Conservation (phyloP, 2,329 filamentous ascomycete species). For the Fusarium brevicatenulatum region DNA sequence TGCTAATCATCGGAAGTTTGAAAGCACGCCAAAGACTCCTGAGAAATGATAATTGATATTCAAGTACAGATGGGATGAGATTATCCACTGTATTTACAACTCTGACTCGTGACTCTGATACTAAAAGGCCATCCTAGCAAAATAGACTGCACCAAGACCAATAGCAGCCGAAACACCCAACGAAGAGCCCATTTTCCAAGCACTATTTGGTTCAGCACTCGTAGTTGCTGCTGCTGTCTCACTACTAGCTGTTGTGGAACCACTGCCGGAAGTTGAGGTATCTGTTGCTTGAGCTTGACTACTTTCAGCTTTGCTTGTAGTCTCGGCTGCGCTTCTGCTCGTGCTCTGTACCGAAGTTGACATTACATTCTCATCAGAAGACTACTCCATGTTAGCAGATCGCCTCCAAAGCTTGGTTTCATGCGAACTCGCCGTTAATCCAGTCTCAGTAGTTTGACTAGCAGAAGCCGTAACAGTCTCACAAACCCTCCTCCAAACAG, state of each 20-base stretch:
- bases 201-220: not conserved
- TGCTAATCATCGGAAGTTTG: not conserved
- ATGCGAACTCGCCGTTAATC: not conserved
- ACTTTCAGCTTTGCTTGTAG: not conserved
- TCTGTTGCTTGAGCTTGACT: not conserved
- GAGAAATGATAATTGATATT: not conserved
- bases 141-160: not conserved
- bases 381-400: not conserved
- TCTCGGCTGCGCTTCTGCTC: too few species aligned
- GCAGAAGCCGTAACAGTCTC: not conserved
- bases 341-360: not conserved
- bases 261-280: not conserved
- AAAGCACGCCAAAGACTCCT: accelerated
- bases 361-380: not conserved
- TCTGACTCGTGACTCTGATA: accelerated
- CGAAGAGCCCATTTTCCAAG: too few species aligned
- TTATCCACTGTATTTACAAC: accelerated
- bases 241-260: accelerated
- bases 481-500: not conserved
- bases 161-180: not conserved
- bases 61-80: accelerated
- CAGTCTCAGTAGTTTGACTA: accelerated
- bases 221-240: not conserved
- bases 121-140: not conserved
- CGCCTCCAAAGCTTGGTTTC: too few species aligned